Evolutionary conservation across 2,329 filamentous ascomycete species (phyloP), one percentile per base, ranked within the genome.

Genomic region (Botrytis sinoallii): DNA sequence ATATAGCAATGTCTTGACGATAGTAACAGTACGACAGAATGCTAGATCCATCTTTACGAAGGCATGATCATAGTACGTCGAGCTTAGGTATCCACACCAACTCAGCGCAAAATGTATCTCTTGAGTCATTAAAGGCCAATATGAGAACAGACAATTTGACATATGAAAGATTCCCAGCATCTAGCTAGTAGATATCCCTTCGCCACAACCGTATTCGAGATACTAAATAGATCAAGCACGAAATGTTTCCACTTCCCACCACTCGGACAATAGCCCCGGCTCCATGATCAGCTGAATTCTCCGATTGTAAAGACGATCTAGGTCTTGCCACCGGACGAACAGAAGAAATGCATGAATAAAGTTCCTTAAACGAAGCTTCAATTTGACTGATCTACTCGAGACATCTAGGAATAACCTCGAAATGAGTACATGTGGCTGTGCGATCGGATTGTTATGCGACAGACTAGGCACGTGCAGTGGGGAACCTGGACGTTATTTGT

Each of bases 261-360:
- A 46, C 63, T 48, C 29, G 29, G 64, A 66, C 38, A 35, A 10
- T 48, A 29, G 16, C 64, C 44, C 29, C 29, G 6, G 29, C 14
- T 48, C 44, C 64, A 38, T 35, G n/a, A 66, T 48, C 64, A 48
- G 44, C 64, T 66, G 64, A 48, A 66, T n/a, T 32, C 16, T 20
- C 25, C 38, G 60, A 63, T 18, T 18, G 14, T 29, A 42, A 29
- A 8, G 38, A 42, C 16, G 40, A n/a, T 40, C 60, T 29, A 25
- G 38, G 35, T 63, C 60, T 63, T 42, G 60, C 38, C 60, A 63
- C 38, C 60, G 14, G 60, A 63, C 35, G 60, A 63, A 63, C 60
- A 63, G 29, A 66, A 8, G n/a, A 35, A 66, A 38, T 22, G 44
- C 29, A 66, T 66, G 44, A 66, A n/a, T 48, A 35, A 18, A 48